A percentile compares a stretch with the other conserved stretches of the same genome.
Conservation (phyloP, 495 filamentous ascomycete genomes). For the Lentithecium fluviatile region DNA sequence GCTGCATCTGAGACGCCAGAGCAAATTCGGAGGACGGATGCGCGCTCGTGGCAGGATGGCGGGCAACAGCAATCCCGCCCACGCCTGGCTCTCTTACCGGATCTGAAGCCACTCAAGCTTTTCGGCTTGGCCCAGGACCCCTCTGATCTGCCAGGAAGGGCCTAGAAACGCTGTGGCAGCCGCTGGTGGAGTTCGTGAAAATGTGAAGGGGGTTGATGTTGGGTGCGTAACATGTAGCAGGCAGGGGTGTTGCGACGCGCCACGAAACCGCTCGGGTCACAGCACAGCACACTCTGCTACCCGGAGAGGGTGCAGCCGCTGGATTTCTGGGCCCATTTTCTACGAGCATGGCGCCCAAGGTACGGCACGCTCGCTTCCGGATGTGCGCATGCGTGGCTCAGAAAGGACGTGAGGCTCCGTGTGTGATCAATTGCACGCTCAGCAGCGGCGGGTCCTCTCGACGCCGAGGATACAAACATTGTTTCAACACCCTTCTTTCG, state of each 20-base stretch:
- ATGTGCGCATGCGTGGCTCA: conserved; percentile 4
- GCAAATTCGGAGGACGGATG: conserved; percentile 36
- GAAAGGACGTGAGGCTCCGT: not conserved
- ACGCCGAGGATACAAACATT: not conserved
- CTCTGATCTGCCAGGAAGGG: conserved; percentile 15
- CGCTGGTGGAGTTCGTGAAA: conserved; percentile 14
- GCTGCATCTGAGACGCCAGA: conserved; percentile 36
- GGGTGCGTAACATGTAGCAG: conserved; percentile 28
- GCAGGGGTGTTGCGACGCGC: conserved; percentile 35
- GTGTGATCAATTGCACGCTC: too few relatives aligned
- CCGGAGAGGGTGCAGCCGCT: conserved; percentile 23
- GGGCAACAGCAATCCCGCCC: conserved; percentile 30
- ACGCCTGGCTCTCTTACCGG: conserved; percentile 30
- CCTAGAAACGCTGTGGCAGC: conserved; percentile 12
- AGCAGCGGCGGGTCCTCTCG: too few relatives aligned
- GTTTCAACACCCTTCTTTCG: conserved; percentile 6
- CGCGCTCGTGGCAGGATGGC: conserved; percentile 18
- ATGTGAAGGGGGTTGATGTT: conserved; percentile 19
- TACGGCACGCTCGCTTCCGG: conserved; percentile 22
- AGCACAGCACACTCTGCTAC: conserved; percentile 7
- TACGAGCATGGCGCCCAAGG: conserved; percentile 20
- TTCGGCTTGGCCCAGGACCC: conserved; percentile 20
- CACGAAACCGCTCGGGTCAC: conserved; percentile 31
- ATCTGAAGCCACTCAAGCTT: conserved; percentile 28
- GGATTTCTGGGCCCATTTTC: not conserved